phyloP scores from a whole-genome alignment of 2,329 filamentous ascomycete genomes.

The Tolypocladium tundrense region DNA sequence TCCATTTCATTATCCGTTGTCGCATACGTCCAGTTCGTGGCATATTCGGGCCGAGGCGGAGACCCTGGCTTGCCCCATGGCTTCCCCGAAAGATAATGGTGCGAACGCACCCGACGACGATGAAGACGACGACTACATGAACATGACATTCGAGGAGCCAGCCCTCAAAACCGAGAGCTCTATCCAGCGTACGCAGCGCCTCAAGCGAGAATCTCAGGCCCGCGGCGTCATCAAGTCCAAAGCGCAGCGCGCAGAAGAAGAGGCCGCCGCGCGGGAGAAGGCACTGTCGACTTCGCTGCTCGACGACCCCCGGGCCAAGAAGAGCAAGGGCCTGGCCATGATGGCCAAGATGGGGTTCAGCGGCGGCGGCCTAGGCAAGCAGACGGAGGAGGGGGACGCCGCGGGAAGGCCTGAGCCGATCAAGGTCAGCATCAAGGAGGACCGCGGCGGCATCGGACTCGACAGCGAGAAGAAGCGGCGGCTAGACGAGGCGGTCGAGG shows the following conservation, averaged over 20 bases:
- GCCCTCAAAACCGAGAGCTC: slow-evolving; percentile 43
- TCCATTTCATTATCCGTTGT: not conserved
- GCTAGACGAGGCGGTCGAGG: slow-evolving; percentile 50
- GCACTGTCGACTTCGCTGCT: slow-evolving; percentile 68
- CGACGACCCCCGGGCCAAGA: slow-evolving; percentile 40
- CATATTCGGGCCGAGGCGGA: not conserved
- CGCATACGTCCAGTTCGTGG: not conserved
- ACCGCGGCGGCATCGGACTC: slow-evolving; percentile 72
- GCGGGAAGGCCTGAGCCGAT: slow-evolving; percentile 55
- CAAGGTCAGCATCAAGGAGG: slow-evolving; percentile 64
- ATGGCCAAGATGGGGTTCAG: slow-evolving; percentile 95
- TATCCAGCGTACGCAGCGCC: slow-evolving; percentile 41
- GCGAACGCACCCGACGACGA: slow-evolving; percentile 32
- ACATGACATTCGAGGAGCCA: slow-evolving; percentile 74
- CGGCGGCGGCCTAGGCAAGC: slow-evolving; percentile 60
- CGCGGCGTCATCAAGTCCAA: slow-evolving; percentile 67
- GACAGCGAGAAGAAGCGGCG: slow-evolving; percentile 78
- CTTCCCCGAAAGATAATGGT: slow-evolving; percentile 4
- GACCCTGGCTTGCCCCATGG: slow-evolving; percentile 3
- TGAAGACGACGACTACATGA: slow-evolving; percentile 94
- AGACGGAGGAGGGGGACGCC: slow-evolving; percentile 34
- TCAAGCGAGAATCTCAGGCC: slow-evolving; percentile 55
- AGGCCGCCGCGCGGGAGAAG: slow-evolving; percentile 59
- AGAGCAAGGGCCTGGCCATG: slow-evolving; percentile 87
- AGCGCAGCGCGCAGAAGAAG: slow-evolving; percentile 67